phyloP scores from a whole-genome alignment of 78 protist species.

The Dictyostelium citrinum region DNA sequence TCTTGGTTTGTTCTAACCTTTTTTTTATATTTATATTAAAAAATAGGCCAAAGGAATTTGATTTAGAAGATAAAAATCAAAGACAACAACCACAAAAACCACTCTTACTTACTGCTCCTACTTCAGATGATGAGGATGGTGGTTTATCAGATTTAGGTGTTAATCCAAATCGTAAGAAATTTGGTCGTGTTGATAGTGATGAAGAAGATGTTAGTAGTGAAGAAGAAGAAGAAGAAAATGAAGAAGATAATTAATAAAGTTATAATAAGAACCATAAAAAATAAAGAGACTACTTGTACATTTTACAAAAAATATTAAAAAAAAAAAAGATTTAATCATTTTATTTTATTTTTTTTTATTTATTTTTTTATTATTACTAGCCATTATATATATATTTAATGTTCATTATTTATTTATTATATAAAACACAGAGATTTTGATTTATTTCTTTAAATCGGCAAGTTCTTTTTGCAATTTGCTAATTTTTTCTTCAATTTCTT shows the following conservation, averaged over 20 bases:
- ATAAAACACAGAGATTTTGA: background rate
- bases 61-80: conserved; percentile 10
- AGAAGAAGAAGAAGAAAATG: background rate
- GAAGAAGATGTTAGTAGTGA: conserved; percentile 12
- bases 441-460: conserved; percentile 2
- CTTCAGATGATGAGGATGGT: conserved; percentile 43
- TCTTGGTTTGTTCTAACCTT: background rate
- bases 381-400: background rate
- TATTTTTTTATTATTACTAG: background rate
- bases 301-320: background rate
- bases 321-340: background rate
- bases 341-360: background rate
- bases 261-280: background rate
- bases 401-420: background rate
- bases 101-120: background rate
- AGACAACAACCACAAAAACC: background rate
- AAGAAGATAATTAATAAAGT: background rate
- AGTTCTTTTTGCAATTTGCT: conserved; percentile 22
- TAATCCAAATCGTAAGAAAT: conserved; percentile 46
- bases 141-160: conserved; percentile 17
- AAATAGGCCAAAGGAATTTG: conserved; percentile 68
- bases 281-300: background rate
- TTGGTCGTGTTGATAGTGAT: conserved; percentile 10
- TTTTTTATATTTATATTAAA: background rate
- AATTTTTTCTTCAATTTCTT: conserved; percentile 14